A percentile compares a stretch with the other conserved stretches of the same genome.
These are phyloP conservation scores for Escallonia herrerae DNA, from an alignment of 129 eudicot genomes.

Conservation along the genomic window DNA sequence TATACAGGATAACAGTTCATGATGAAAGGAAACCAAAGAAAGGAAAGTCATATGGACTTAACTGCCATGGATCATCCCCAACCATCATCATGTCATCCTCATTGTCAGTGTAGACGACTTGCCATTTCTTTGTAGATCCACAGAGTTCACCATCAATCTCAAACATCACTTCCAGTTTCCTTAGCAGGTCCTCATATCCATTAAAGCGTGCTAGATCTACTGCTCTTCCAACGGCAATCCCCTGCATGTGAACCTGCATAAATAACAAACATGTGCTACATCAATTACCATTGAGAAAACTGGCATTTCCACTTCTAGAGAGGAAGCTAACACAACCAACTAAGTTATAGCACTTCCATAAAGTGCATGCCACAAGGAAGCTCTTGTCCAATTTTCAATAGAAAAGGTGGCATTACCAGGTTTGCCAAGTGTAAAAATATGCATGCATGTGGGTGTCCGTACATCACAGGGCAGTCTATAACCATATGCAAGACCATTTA, in stretches of 20 bases:
- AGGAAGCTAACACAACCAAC: no score
- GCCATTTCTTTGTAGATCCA: slow-evolving; percentile 70
- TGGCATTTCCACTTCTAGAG: no score
- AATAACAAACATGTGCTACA: slow-evolving; percentile 1
- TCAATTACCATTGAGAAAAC: neutral
- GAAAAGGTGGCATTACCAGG: no score
- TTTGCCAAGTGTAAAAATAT: no score
- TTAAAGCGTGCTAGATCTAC: slow-evolving; percentile 67
- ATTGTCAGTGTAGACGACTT: slow-evolving; percentile 83
- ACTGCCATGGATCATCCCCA: slow-evolving; percentile 99
- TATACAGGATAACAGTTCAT: neutral
- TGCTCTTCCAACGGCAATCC: slow-evolving; percentile 94
- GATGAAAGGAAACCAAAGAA: neutral
- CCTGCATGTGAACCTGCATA: slow-evolving; percentile 95
- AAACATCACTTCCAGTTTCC: slow-evolving; percentile 80
- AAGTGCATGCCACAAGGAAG: no score
- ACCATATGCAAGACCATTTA: neutral
- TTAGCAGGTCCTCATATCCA: slow-evolving; percentile 66
- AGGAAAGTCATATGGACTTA: slow-evolving; percentile 20
- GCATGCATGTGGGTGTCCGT: no score
- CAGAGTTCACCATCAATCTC: slow-evolving; percentile 76
- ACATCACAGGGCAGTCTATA: no score
- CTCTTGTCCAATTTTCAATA: no score
- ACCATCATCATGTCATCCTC: slow-evolving; percentile 99
- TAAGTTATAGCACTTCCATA: no score